Evolutionary conservation across 495 filamentous ascomycete species (phyloP), one percentile per base, ranked within the genome.

Genomic region (Penicillium angulare): DNA sequence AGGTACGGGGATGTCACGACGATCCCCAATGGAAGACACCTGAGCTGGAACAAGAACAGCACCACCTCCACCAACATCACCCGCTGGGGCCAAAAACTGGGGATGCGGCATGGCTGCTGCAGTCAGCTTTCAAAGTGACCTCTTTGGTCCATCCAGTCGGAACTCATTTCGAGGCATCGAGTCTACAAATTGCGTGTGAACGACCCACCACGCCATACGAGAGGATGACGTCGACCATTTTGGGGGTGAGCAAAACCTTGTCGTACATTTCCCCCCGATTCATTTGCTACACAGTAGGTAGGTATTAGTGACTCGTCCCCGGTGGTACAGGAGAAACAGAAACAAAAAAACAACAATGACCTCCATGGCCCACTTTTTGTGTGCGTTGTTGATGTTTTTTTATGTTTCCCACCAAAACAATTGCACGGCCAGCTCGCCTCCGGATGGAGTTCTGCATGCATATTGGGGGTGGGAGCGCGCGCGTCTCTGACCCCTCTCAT

Each of bases 191-290:
- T 46, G 20, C 18, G 50, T 36, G 47, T 48, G 56, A 48, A 51
- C 39, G 56, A 56, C 51, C 56, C 53, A 53, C 57, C 17, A 36
- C n/a, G 34, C 15, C 50, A 53, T 60, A 65, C 62, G 62, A 63
- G 59, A 48, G 40, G 36, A 65, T 65, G 62, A 65, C 62, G 62
- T 65, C 59, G 59, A 57, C 62, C 47, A 58, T 43, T 64, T 38
- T 17, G 16, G 22, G 27, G 5, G 2, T 31, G 8, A 31, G 13
- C 27, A 6, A 12, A 34, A 43, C 35, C 48, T 36, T 47, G 46
- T 49, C 48, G 42, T 34, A 27, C 20, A 40, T 39, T 18, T 13
- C 13, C 41, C 20, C 12, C 40, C 29, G 18, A 22, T 12, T 22
- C 33, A 38, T n/a, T n/a, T n/a, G n/a, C n/a, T n/a, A n/a, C n/a